Evolutionary conservation across 805 yeast species (phyloP), one percentile per base, ranked within the genome.

Genomic region (Nakazawaea wyomingensis): DNA sequence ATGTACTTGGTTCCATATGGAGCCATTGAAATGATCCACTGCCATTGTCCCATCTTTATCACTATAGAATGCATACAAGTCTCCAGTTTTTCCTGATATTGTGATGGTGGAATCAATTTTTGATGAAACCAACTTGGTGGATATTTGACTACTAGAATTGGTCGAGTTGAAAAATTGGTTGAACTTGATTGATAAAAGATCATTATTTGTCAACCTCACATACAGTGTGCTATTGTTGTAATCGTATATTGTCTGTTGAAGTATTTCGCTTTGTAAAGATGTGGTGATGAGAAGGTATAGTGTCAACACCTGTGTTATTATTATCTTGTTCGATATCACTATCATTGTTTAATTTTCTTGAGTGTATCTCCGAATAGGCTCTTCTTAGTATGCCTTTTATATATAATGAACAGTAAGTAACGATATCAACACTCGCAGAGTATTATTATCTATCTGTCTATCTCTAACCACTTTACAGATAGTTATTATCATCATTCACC

Each of bases 1-100:
- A 3, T 44, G 26, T 3, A 61, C 30, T 4, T 36, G 34, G 4
- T 31, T 14, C 69, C 69, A 64, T 2, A 16, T 11, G 18, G 48
- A 26, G 1, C 35, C 39, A 28, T 39, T 34, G n/a, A 28, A 43
- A 10, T 9, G 9, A 20, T 19, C 24, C 13, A 38, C 42, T n/a
- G 19, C 34, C 11, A 43, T 37, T 7, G 24, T 17, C 13, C 29
- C 41, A 16, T 36, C 33, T 7, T 13, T 10, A 17, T 38, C 40
- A 4, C 14, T 6, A 24, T 36, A 35, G 22, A 44, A 44, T 13
- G 39, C 24, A 17, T 34, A 44, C 34, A 44, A 34, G 4, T 34
- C 11, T 22, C 38, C 31, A 26, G 20, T 20, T 2, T 19, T 20
- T 24, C 27, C 27, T 24, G 27, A 8, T 11, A 44, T 34, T n/a